Evolutionary conservation across 2,329 filamentous ascomycete genomes (phyloP).

Genomic region (Coniochaeta ligniaria): DNA sequence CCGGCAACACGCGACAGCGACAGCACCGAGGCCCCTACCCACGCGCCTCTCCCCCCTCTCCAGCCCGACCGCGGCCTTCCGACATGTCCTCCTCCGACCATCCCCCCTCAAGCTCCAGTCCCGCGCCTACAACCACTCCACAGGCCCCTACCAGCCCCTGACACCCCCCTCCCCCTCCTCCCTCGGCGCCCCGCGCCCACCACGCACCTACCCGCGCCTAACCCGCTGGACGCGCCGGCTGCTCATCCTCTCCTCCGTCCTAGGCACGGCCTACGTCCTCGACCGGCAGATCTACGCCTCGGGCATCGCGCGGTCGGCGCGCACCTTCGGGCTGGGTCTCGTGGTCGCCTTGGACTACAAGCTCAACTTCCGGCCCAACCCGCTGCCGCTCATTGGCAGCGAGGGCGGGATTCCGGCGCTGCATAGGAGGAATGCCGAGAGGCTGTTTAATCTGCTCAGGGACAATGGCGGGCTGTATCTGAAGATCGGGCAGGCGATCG

Average conservation of each 20-base stretch:
- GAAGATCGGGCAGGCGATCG: conserved; percentile 97
- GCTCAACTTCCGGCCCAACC: conserved; percentile 82
- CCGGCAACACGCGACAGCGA: neutral
- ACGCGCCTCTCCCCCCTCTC: neutral
- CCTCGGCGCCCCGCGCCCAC: conserved; percentile 63
- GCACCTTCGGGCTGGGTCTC: conserved; percentile 74
- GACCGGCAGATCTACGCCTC: conserved; percentile 75
- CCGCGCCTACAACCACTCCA: neutral
- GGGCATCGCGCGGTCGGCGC: conserved; percentile 67
- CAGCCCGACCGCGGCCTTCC: neutral
- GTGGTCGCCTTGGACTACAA: conserved; percentile 90
- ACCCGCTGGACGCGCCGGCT: conserved; percentile 74
- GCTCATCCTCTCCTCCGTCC: conserved; percentile 49
- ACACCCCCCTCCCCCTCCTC: conserved; percentile 72
- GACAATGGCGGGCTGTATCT: conserved; percentile 89
- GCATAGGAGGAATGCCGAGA: conserved; percentile 76
- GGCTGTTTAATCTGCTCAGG: conserved; percentile 73
- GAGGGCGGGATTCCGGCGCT: conserved; percentile 65
- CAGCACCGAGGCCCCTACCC: neutral
- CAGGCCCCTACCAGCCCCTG: conserved; percentile 53
- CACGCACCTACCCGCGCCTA: conserved; percentile 63
- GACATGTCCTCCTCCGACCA: neutral
- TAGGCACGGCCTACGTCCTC: conserved; percentile 56
- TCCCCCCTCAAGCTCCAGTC: neutral
- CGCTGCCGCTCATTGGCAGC: conserved; percentile 37